Conservation (phyloP, 345 rosid genomes). For the Eucalyptus sp. region DNA sequence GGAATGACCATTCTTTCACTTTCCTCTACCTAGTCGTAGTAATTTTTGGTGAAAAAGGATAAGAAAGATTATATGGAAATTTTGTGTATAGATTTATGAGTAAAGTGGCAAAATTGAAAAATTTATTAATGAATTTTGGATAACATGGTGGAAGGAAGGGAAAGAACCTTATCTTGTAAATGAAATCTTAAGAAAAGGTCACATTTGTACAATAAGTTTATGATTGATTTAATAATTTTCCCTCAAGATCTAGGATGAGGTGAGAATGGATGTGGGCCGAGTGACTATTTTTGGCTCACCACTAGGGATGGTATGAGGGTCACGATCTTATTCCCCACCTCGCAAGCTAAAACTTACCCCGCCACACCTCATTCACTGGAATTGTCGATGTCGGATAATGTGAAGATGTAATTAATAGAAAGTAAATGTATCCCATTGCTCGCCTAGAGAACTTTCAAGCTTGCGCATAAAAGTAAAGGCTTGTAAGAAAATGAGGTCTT, state of each 20-base stretch:
- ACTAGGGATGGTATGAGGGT: not conserved
- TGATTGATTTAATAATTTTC: not conserved
- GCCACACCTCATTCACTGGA: not conserved
- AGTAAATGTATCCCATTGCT: not conserved
- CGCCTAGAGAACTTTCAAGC: not conserved
- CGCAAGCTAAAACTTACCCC: not conserved
- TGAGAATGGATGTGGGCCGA: not conserved
- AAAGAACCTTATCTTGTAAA: not conserved
- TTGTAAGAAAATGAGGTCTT: not conserved
- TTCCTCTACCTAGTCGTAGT: not conserved
- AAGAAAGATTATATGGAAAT: not conserved
- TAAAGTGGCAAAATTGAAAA: not conserved
- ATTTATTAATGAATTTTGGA: not conserved
- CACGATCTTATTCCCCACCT: not conserved
- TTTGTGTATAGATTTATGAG: not conserved
- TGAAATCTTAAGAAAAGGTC: not conserved
- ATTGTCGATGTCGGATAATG: not conserved
- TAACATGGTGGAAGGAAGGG: not conserved
- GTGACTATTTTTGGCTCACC: not conserved
- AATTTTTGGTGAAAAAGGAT: not conserved
- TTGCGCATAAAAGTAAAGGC: not conserved
- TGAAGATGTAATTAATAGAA: not conserved
- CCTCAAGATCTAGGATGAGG: not conserved
- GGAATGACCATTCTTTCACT: not conserved
- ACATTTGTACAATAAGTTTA: fast-evolving